These are phyloP conservation scores for Sclerotiophoma versabilis DNA, from an alignment of 2,329 filamentous ascomycete species.

Conservation along the genomic window DNA sequence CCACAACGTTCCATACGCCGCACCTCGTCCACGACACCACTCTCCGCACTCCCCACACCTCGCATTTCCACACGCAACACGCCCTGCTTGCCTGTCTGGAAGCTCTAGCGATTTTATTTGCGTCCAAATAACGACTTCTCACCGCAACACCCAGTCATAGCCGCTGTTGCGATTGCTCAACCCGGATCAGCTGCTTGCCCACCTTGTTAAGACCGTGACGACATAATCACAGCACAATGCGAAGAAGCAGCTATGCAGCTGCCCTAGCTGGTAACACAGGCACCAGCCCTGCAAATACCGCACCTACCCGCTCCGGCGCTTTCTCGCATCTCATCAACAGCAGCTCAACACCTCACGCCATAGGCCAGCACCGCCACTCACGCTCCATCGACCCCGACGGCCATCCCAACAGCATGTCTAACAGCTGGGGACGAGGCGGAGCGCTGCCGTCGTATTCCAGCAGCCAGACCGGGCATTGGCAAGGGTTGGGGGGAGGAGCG, in stretches of 20 bases:
- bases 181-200: neutral
- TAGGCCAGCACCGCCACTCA: slow-evolving; percentile 42
- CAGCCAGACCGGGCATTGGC: slow-evolving; percentile 54
- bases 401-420: slow-evolving; percentile 53
- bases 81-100: slow-evolving; percentile 2
- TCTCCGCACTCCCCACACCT: slow-evolving; percentile 21
- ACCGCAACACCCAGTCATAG: neutral
- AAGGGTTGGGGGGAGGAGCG: slow-evolving; percentile 31
- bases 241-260: slow-evolving; percentile 59
- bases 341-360: slow-evolving; percentile 37
- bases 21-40: slow-evolving; percentile 11
- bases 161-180: neutral
- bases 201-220: slow-evolving; percentile 1
- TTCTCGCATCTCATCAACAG: slow-evolving; percentile 65
- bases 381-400: slow-evolving; percentile 58
- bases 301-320: slow-evolving; percentile 50
- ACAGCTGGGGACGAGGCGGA: slow-evolving; percentile 53
- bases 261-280: slow-evolving; percentile 61
- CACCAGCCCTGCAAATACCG: slow-evolving; percentile 42
- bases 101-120: neutral
- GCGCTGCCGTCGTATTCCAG: slow-evolving; percentile 57
- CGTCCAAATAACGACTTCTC: neutral
- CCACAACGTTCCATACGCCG: slow-evolving; percentile 18
- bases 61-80: slow-evolving; percentile 19
- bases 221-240: slow-evolving; percentile 22